Percentiles rank a stretch among this genome's conserved stretches.
Evolutionary conservation across 2,329 filamentous ascomycete genomes (phyloP).

Genomic region (Diaporthe destruens): DNA sequence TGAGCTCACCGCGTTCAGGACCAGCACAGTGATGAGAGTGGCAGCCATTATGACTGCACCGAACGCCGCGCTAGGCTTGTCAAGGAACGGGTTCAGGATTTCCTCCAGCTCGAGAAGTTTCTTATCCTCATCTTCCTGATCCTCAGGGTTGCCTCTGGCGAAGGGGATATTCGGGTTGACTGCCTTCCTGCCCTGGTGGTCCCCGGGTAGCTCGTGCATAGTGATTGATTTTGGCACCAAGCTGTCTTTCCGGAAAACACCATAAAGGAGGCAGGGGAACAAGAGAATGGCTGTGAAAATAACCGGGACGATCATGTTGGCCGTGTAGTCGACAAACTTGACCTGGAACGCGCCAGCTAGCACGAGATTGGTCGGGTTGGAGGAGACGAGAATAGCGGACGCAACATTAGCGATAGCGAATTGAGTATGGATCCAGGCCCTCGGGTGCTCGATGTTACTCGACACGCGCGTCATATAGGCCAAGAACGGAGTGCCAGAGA

Average conservation of each 20-base stretch:
- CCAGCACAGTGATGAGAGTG: constrained; percentile 75
- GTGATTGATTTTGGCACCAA: constrained; percentile 76
- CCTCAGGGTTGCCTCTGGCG: constrained; percentile 66
- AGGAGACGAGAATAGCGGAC: constrained; percentile 81
- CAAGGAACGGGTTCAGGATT: constrained; percentile 81
- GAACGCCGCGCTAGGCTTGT: constrained; percentile 74
- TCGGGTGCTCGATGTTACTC: constrained; percentile 77
- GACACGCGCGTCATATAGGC: constrained; percentile 83
- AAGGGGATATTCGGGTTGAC: constrained; percentile 81
- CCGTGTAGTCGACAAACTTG: constrained; percentile 79
- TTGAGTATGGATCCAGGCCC: constrained; percentile 80
- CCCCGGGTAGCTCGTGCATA: constrained; percentile 75
- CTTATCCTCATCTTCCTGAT: constrained; percentile 59
- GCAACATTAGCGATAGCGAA: constrained; percentile 80
- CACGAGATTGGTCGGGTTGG: constrained; percentile 82
- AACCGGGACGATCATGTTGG: constrained; percentile 82
- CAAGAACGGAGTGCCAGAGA: constrained; percentile 80
- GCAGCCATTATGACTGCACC: constrained; percentile 75
- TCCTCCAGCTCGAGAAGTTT: constrained; percentile 75
- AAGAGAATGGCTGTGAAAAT: constrained; percentile 75
- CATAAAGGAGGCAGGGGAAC: constrained; percentile 77
- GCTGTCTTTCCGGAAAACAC: constrained; percentile 73
- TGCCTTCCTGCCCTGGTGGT: constrained; percentile 66
- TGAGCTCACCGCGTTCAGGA: constrained; percentile 72
- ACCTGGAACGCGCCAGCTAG: constrained; percentile 79